Conservation (phyloP, 1,284 basidiomycete genomes). For the Megacollybia platyphylla region DNA sequence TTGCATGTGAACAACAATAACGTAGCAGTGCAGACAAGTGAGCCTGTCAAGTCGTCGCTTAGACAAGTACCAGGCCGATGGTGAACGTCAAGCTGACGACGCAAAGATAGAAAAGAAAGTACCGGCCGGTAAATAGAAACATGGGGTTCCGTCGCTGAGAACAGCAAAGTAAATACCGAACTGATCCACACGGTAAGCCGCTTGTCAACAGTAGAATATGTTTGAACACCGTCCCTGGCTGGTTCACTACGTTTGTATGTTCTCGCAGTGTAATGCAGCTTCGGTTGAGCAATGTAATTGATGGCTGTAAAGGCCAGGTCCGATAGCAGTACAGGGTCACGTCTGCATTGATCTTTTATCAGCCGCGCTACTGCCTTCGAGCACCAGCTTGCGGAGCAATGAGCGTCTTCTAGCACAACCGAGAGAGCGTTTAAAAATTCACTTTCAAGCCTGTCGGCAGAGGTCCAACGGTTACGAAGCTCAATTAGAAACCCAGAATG, state of each 20-base stretch:
- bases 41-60: neutral
- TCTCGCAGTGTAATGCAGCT: neutral
- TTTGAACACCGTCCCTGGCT: no score
- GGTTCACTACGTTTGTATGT: neutral
- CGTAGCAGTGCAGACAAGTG: neutral
- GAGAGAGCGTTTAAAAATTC: slow-evolving; percentile 12
- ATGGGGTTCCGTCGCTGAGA: neutral
- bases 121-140: neutral
- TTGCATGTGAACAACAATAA: neutral
- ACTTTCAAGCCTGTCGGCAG: slow-evolving; percentile 14
- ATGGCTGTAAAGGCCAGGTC: neutral
- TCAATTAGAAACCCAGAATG: slow-evolving; percentile 18
- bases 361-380: slow-evolving; percentile 17
- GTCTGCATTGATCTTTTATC: neutral
- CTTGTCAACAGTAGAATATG: neutral
- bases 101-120: neutral
- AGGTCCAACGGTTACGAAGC: slow-evolving; percentile 23
- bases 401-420: slow-evolving; percentile 8
- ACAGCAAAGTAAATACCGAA: neutral
- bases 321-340: neutral
- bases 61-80: neutral
- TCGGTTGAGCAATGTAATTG: neutral
- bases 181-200: neutral
- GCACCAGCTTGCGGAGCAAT: slow-evolving; percentile 19
- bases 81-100: neutral